A percentile compares a stretch with the other conserved stretches of the same genome.
These are phyloP conservation scores for Ceratobasidium papillatum DNA, from an alignment of 1,284 basidiomycete species.

Conservation along the genomic window DNA sequence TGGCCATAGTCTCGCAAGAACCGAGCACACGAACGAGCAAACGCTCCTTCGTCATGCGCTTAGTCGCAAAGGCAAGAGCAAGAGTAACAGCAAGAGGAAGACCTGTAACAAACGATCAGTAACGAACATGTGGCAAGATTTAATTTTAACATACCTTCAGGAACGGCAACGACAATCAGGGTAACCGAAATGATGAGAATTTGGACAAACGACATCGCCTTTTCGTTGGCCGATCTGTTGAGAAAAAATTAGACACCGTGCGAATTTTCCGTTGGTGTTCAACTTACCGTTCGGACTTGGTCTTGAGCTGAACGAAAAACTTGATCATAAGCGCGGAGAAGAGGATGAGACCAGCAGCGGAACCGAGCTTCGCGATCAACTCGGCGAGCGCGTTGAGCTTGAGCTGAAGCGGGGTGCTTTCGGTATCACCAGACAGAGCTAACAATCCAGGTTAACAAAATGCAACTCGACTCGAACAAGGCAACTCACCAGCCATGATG, in stretches of 20 bases:
- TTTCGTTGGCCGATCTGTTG: constrained; percentile 73
- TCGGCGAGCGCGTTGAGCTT: constrained; percentile 95
- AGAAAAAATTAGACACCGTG: not conserved
- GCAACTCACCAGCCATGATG: constrained; percentile 87
- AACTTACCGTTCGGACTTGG: constrained; percentile 60
- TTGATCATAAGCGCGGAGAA: constrained; percentile 91
- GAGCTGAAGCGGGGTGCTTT: constrained; percentile 91
- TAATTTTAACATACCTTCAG: constrained; percentile 70
- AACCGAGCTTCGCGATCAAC: constrained; percentile 91
- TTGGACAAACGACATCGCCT: constrained; percentile 91
- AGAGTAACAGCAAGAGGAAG: constrained; percentile 96
- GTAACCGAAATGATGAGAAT: constrained; percentile 96
- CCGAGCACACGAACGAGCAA: constrained; percentile 94
- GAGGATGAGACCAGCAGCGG: constrained; percentile 80
- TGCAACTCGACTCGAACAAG: not conserved
- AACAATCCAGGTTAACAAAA: constrained; percentile 44
- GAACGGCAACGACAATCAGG: constrained; percentile 95
- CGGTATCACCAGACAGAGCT: constrained; percentile 83
- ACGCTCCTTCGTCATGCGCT: constrained; percentile 95
- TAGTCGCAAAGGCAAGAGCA: constrained; percentile 95
- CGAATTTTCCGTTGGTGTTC: constrained; percentile 20
- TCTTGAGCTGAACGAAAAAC: constrained; percentile 88
- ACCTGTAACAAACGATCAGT: constrained; percentile 57
- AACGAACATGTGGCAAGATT: not conserved
- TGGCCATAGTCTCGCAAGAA: constrained; percentile 98